These are phyloP conservation scores for Neoconidiobolus thromboides DNA, from an alignment of 371 early-diverging fungal genomes.

Conservation along the genomic window DNA sequence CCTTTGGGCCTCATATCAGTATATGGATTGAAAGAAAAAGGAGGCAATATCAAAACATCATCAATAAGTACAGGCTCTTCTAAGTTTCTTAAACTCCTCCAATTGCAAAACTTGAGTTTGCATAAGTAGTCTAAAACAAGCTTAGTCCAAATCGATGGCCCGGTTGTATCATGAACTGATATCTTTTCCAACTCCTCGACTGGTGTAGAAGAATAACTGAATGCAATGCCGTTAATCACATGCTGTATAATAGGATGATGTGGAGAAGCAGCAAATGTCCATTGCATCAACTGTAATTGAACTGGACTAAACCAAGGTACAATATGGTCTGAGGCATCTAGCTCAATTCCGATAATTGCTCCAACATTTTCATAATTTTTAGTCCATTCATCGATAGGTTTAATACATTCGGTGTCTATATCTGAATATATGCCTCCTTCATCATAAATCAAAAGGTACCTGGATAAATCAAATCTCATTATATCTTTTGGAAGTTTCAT, in stretches of 20 bases:
- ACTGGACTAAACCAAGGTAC: neutral
- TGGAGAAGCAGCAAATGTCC: neutral
- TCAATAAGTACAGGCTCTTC: neutral
- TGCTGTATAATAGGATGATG: neutral
- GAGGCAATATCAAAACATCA: neutral
- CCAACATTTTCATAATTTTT: neutral
- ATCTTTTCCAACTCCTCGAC: neutral
- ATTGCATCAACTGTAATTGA: neutral
- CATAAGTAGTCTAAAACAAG: neutral
- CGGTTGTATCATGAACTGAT: neutral
- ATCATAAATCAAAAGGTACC: neutral
- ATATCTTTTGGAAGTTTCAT: neutral
- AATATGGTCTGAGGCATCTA: neutral
- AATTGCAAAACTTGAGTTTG: neutral
- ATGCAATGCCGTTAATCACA: neutral
- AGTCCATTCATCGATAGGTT: neutral
- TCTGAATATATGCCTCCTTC: neutral
- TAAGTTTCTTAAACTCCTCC: neutral
- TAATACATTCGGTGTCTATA: neutral
- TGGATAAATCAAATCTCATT: neutral
- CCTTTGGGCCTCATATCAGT: neutral
- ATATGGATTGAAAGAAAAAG: neutral
- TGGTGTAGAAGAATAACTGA: neutral
- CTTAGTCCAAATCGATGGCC: neutral
- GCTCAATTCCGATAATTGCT: neutral